A percentile compares a stretch with the other conserved stretches of the same genome.
Conservation (phyloP, 306 rosid genomes). For the Urtica urens region DNA sequence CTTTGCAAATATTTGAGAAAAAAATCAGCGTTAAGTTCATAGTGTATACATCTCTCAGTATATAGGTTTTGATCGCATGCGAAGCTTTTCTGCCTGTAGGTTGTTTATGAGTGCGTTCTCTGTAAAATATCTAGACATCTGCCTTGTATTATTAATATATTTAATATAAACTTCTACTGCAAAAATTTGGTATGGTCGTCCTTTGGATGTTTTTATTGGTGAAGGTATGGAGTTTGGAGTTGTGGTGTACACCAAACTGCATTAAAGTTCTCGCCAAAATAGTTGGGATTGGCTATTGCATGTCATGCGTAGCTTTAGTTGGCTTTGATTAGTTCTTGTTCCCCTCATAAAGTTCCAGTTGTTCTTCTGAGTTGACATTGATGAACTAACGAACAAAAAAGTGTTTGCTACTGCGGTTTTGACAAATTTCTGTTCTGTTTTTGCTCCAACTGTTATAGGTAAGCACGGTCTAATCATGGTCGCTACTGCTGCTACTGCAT, state of each 20-base stretch:
- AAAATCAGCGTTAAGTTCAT: not conserved
- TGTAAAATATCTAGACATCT: too few relatives aligned
- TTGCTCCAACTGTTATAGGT: conserved; percentile 11
- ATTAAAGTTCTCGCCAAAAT: not conserved
- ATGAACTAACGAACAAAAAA: conserved; percentile 2
- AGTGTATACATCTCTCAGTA: not conserved
- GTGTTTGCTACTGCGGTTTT: conserved; percentile 13
- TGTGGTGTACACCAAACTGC: not conserved
- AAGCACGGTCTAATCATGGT: conserved; percentile 70
- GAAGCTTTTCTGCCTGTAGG: not conserved
- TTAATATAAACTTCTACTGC: not conserved
- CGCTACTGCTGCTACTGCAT: conserved; percentile 70
- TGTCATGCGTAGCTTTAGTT: not conserved
- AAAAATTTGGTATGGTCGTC: not conserved
- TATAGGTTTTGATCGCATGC: not conserved
- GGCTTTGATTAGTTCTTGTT: not conserved
- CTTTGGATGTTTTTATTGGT: not conserved
- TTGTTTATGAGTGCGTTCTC: not conserved
- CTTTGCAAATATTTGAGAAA: conserved; percentile 2
- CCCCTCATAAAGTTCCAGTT: not conserved
- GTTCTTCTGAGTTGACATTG: not conserved
- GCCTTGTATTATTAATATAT: not conserved
- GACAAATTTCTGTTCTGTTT: conserved; percentile 4
- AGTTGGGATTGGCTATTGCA: not conserved
- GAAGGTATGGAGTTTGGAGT: not conserved